These are phyloP conservation scores for Plasmodium gonderi DNA, from an alignment of 169 alveolate genomes.

Conservation along the genomic window DNA sequence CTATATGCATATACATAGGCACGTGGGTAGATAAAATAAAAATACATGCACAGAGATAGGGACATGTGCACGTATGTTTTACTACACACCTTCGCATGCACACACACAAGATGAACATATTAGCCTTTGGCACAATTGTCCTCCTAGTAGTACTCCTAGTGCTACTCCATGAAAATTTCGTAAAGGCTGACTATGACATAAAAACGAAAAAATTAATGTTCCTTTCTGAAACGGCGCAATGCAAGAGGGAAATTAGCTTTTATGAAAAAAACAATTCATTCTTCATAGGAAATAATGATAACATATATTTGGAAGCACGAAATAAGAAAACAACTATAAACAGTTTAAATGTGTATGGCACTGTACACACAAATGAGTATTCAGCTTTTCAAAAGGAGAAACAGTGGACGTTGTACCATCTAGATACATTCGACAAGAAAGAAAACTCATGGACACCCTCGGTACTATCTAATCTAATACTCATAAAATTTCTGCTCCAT, in stretches of 20 bases:
- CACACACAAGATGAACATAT: neutral
- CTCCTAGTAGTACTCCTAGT: neutral
- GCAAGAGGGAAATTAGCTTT: constrained; percentile 6
- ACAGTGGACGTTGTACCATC: constrained; percentile 50
- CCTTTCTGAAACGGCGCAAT: constrained; percentile 1
- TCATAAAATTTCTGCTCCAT: no score
- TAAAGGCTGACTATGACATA: constrained; percentile 16
- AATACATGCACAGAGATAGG: no score
- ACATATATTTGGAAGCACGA: constrained; percentile 24
- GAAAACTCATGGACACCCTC: constrained; percentile 51
- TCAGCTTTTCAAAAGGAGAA: neutral
- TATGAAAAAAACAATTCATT: constrained; percentile 29
- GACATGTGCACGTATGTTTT: neutral
- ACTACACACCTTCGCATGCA: neutral
- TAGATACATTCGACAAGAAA: constrained; percentile 43
- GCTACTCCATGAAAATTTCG: neutral
- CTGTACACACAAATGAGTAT: constrained; percentile 47
- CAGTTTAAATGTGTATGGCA: constrained; percentile 54
- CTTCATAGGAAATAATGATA: neutral
- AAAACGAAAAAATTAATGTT: constrained; percentile 40
- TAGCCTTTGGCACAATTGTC: neutral
- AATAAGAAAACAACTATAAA: constrained; percentile 19
- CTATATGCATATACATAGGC: neutral
- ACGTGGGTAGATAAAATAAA: neutral
- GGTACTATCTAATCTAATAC: neutral